These are phyloP conservation scores for Solanum appendiculatum DNA, from an alignment of 257 asterid species.

Conservation along the genomic window DNA sequence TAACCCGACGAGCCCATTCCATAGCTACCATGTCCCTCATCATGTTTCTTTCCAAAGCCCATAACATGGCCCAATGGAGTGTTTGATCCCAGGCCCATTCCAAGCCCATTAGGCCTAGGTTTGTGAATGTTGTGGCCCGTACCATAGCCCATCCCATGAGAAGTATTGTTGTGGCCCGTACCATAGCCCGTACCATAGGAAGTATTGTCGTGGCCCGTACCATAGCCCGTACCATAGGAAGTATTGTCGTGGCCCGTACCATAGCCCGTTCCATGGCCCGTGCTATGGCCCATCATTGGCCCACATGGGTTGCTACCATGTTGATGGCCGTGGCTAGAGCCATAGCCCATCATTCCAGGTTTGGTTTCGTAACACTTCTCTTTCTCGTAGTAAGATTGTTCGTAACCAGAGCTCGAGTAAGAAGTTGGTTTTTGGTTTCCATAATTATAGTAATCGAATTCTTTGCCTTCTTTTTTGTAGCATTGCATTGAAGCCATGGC, in stretches of 20 bases:
- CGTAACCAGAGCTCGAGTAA: not conserved
- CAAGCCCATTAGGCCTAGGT: not conserved
- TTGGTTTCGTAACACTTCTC: not conserved
- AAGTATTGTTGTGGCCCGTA: not conserved
- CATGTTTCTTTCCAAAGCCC: not conserved
- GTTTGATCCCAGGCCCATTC: not conserved
- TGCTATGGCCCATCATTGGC: not conserved
- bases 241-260: not conserved
- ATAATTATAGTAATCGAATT: not conserved
- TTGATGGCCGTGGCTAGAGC: not conserved
- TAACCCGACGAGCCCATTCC: not conserved
- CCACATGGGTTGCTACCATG: not conserved
- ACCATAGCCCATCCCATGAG: not conserved
- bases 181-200: not conserved
- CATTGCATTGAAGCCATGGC: not conserved
- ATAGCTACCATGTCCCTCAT: not conserved
- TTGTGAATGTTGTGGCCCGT: not conserved
- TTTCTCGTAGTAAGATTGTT: not conserved
- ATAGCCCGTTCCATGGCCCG: not conserved
- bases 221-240: not conserved
- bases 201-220: not conserved
- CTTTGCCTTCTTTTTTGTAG: not conserved
- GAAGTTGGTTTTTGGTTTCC: not conserved
- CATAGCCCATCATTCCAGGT: not conserved
- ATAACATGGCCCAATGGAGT: not conserved